Base-by-base conservation (phyloP, 1,284 basidiomycete species). In the Earliella scabrosa region DNA sequence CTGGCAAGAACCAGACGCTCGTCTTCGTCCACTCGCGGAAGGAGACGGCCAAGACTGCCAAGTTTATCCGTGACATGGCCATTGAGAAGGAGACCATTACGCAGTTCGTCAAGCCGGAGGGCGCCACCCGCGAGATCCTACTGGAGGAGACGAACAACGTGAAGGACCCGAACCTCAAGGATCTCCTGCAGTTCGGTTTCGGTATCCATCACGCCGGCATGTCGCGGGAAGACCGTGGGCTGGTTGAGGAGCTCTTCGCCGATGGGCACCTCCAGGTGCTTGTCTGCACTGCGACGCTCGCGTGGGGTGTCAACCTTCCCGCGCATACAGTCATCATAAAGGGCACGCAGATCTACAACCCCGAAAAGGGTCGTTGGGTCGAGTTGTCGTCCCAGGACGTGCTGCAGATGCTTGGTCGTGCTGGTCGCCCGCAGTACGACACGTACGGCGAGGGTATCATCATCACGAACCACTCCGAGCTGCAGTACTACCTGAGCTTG, bases 141-240 rank as follows among this genome's bases (percentile, higher is more conserved):
- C 86, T 88, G 4, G 87, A 90, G 63, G 95, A 98, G 69, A 86
- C 91, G 8, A 86, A 87, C 53, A 90, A 92, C 52, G 92, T 93
- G 45, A 90, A 88, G 66, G 95, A 99, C 66, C 69, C 82, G 6
- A 92, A 96, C 68, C 75, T 99, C 51, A 86, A 88, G 68, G 97
- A 99, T 65, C 77, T 99, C 0, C 78, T 99, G 23, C 96, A 96
- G 0, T 99, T 98, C 64, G 97, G 97, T 1, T 97, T 99, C 64
- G 97, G 90, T 58, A 97, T 98, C 56, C 97, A 99, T 73, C 97
- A 99, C 67, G 97, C 97, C n/a, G 97, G 97, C 38, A 97, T 99
- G 95, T 84, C 87, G n/a, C 81, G 95, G 56, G 93, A 93, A 61
- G 97, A 99, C 66, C 90, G 97, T 70, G 88, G 86, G 13, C 83